Conservation (phyloP, 768 basidiomycete genomes). For the Xerocomellus amylosporus region DNA sequence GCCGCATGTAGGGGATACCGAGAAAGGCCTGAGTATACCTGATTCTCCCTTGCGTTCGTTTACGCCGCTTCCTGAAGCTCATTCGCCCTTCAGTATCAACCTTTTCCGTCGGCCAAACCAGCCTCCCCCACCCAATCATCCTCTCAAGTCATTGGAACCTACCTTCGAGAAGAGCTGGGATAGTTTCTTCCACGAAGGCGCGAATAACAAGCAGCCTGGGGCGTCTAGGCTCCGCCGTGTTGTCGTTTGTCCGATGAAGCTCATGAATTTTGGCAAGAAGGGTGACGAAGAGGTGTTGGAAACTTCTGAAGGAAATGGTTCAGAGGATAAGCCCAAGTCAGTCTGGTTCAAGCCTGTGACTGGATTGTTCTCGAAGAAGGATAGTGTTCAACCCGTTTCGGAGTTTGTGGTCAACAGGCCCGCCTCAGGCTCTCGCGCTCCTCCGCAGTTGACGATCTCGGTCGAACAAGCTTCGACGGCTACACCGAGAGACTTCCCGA, state of each 20-base stretch:
- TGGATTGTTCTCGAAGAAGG: constrained; percentile 29
- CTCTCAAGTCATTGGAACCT: constrained; percentile 28
- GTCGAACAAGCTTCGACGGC: constrained; percentile 38
- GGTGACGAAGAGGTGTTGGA: constrained; percentile 29
- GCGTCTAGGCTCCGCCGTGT: constrained; percentile 24
- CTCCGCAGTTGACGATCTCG: constrained; percentile 43
- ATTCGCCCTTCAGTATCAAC: constrained; percentile 29
- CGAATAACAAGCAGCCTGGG: constrained; percentile 19
- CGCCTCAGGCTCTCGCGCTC: constrained; percentile 7
- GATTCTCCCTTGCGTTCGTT: constrained; percentile 42
- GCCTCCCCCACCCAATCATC: constrained; percentile 23
- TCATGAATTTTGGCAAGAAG: constrained; percentile 44
- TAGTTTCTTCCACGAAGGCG: constrained; percentile 39
- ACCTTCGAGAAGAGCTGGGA: constrained; percentile 43
- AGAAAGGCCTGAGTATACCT: constrained; percentile 20
- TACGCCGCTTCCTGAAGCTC: constrained; percentile 47
- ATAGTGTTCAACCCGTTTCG: constrained; percentile 2
- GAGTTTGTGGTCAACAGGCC: constrained; percentile 24
- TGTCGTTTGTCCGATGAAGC: constrained; percentile 37
- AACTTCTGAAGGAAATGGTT: constrained; percentile 11
- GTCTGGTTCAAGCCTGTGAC: constrained; percentile 40
- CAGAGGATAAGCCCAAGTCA: constrained; percentile 27
- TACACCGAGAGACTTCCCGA: constrained; percentile 26
- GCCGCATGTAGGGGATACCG: constrained; percentile 22
- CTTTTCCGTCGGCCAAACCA: constrained; percentile 40